Evolutionary conservation across 345 rosid genomes (phyloP).

Genomic region (Firmiana major): DNA sequence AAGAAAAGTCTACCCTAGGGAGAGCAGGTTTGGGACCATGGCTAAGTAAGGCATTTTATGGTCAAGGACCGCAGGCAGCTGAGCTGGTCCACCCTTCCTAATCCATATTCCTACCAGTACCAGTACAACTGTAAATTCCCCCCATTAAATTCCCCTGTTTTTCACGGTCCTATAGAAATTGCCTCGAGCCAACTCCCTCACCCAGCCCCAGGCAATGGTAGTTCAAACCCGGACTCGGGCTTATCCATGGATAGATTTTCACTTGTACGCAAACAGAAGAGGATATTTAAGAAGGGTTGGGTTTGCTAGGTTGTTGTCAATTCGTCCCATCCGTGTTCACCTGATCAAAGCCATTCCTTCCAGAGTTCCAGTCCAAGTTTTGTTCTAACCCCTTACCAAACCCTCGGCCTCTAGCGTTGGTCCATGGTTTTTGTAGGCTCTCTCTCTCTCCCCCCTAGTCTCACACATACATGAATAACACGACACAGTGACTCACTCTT

Average conservation of each 20-base stretch:
- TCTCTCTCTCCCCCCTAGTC: neutral
- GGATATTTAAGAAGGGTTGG: neutral
- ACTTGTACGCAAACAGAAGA: neutral
- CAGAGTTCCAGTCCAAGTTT: neutral
- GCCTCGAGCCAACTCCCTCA: too few species aligned
- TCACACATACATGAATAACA: too few species aligned
- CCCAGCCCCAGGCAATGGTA: neutral
- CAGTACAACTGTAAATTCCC: slow-evolving; percentile 5
- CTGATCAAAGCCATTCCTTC: neutral
- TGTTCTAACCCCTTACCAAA: neutral
- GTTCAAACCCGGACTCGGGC: too few species aligned
- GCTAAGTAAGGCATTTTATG: neutral
- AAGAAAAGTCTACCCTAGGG: too few species aligned
- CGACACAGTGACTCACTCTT: too few species aligned
- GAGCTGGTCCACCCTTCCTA: slow-evolving; percentile 23
- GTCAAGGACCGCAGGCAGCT: slow-evolving; percentile 13
- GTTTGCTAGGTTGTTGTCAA: neutral
- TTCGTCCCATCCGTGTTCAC: neutral
- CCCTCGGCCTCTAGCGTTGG: neutral
- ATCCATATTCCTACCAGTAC: neutral
- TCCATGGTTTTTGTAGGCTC: neutral
- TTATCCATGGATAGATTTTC: neutral
- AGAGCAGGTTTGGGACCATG: too few species aligned
- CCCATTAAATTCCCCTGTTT: neutral
- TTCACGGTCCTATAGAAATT: neutral